These are phyloP conservation scores for Aspergillus caelatus DNA, from an alignment of 2,329 filamentous ascomycete species.

Conservation along the genomic window DNA sequence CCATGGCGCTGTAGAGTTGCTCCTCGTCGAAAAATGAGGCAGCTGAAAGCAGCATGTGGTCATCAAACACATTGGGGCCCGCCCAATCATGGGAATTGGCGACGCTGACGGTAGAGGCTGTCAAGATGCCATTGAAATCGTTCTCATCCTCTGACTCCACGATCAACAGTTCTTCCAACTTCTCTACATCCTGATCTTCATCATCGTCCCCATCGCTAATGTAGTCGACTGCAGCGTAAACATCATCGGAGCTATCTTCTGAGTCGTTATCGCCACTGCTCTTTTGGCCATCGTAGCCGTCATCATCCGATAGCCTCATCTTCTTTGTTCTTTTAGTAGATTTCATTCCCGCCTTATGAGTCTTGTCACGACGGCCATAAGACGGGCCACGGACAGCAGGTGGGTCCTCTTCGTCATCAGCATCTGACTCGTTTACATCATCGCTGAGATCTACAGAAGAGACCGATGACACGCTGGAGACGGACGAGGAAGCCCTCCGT, in stretches of 20 bases:
- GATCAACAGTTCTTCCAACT: constrained; percentile 77
- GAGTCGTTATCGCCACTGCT: constrained; percentile 37
- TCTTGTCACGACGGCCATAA: constrained; percentile 38
- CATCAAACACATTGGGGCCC: constrained; percentile 53
- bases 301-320: constrained; percentile 37
- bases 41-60: constrained; percentile 43
- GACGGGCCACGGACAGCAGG: constrained; percentile 46
- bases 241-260: constrained; percentile 61
- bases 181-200: constrained; percentile 76
- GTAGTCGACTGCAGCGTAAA: constrained; percentile 76
- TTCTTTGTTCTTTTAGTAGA: constrained; percentile 36
- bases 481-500: constrained; percentile 38
- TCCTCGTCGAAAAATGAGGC: constrained; percentile 49
- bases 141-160: constrained; percentile 50
- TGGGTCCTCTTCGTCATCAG: constrained; percentile 48
- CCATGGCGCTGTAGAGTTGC: constrained; percentile 43
- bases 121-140: constrained; percentile 25
- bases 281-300: constrained; percentile 33
- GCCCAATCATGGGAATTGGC: constrained; percentile 51
- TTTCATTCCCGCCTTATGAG: constrained; percentile 46
- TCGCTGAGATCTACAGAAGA: constrained; percentile 41
- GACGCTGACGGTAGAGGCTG: constrained; percentile 22
- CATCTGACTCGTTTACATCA: constrained; percentile 41
- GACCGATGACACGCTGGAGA: constrained; percentile 42
- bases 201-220: constrained; percentile 80